Conservation (phyloP, 2,329 filamentous ascomycete genomes). For the Penicillium olsonii region DNA sequence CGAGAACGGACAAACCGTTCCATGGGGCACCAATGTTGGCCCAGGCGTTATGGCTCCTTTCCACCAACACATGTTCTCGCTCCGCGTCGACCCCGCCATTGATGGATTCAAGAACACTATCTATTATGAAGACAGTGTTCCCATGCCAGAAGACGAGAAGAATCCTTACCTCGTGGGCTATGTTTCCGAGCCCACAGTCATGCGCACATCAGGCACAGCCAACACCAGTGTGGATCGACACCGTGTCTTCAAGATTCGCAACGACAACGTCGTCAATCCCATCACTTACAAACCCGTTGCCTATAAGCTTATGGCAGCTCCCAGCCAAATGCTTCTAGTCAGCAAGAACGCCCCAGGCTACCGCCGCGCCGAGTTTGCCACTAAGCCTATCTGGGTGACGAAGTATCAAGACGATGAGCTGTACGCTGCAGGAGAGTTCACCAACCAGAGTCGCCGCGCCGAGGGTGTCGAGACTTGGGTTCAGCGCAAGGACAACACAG, state of each 20-base stretch:
- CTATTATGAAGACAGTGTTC: constrained; percentile 60
- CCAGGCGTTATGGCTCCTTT: constrained; percentile 68
- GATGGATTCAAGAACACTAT: constrained; percentile 59
- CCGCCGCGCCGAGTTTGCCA: constrained; percentile 57
- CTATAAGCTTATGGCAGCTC: constrained; percentile 59
- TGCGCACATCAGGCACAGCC: constrained; percentile 50
- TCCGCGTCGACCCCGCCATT: constrained; percentile 64
- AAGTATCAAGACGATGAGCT: constrained; percentile 56
- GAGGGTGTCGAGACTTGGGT: constrained; percentile 57
- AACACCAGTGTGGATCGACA: constrained; percentile 52
- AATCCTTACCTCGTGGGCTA: constrained; percentile 57
- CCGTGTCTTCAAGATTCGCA: constrained; percentile 62
- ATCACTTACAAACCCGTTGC: constrained; percentile 57
- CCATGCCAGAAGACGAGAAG: constrained; percentile 58
- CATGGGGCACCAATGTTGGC: constrained; percentile 69
- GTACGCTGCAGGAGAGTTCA: constrained; percentile 58
- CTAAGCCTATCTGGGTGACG: constrained; percentile 58
- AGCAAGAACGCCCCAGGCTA: constrained; percentile 50
- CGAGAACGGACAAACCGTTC: constrained; percentile 60
- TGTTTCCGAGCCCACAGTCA: constrained; percentile 49
- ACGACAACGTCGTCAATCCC: constrained; percentile 53
- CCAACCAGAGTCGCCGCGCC: constrained; percentile 58
- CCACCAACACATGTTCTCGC: constrained; percentile 76
- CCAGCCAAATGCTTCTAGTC: constrained; percentile 61
- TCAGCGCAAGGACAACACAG: constrained; percentile 47